Evolutionary conservation across 2,329 filamentous ascomycete species (phyloP).

Genomic region (Trichoderma hamatum): DNA sequence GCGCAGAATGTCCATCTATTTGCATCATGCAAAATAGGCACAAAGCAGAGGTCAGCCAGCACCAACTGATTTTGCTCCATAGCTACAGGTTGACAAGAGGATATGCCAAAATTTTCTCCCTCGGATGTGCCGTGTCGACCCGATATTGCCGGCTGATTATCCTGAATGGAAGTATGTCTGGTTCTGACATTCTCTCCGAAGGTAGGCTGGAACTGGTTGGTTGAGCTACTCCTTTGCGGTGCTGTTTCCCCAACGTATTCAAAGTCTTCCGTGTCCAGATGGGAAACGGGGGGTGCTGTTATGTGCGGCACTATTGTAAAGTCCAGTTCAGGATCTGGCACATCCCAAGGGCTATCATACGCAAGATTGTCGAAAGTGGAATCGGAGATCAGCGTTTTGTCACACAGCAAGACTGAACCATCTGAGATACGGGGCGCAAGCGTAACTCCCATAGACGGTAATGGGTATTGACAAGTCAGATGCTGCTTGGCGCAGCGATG

Average conservation of each 20-base stretch:
- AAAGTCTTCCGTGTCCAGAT: neutral
- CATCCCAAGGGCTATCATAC: neutral
- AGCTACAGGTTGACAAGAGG: neutral
- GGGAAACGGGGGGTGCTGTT: neutral
- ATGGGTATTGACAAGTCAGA: neutral
- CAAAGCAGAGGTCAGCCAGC: neutral
- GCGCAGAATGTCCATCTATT: neutral
- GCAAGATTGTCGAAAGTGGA: neutral
- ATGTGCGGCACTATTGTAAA: neutral
- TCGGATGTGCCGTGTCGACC: neutral
- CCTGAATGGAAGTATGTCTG: neutral
- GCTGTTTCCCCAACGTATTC: neutral
- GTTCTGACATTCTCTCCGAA: neutral
- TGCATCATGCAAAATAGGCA: neutral
- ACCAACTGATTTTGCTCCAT: neutral
- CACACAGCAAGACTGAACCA: neutral
- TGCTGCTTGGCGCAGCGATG: neutral
- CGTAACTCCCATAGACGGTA: neutral
- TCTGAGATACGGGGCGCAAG: neutral
- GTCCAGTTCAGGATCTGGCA: neutral
- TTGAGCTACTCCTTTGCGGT: neutral
- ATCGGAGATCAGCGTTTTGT: neutral
- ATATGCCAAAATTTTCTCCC: neutral
- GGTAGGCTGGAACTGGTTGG: neutral
- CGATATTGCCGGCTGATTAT: neutral